These are phyloP conservation scores for Yamadazyma philogaea DNA, from an alignment of 805 yeast species.

Conservation along the genomic window DNA sequence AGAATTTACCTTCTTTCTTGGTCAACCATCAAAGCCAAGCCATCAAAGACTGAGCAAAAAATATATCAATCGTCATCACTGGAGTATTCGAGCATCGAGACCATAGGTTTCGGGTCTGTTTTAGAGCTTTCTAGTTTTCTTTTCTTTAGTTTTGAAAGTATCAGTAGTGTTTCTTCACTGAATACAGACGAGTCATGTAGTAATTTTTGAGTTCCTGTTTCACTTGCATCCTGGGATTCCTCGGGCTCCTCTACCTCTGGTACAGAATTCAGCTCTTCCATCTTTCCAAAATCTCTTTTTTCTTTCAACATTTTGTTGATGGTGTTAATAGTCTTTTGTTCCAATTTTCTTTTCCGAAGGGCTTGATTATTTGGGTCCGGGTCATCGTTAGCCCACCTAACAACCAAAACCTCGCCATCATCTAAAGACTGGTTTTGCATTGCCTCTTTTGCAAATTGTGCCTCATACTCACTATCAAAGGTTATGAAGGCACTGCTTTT, in stretches of 20 bases:
- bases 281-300: constrained; percentile 10
- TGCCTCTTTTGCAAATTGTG: constrained; percentile 95
- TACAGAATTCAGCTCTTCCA: not conserved
- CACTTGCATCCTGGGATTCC: constrained; percentile 12
- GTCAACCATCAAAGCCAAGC: constrained; percentile 3
- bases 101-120: constrained; percentile 1
- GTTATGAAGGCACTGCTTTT: constrained; percentile 80
- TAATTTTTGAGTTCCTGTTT: constrained; percentile 13
- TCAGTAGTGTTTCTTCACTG: constrained; percentile 13
- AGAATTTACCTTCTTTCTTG: constrained; percentile 30
- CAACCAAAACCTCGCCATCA: constrained; percentile 60
- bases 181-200: constrained; percentile 12
- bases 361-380: constrained; percentile 68
- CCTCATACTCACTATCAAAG: constrained; percentile 62
- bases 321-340: constrained; percentile 52
- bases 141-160: constrained; percentile 15
- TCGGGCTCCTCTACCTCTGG: constrained; percentile 21
- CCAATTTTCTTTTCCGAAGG: constrained; percentile 47
- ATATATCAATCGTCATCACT: constrained; percentile 27
- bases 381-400: constrained; percentile 89
- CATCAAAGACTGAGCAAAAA: constrained; percentile 10
- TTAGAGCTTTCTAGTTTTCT: not conserved
- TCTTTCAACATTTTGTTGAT: constrained; percentile 42
- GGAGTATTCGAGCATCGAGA: constrained; percentile 24
- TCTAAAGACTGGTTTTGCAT: constrained; percentile 76